A percentile compares a stretch with the other conserved stretches of the same genome.
These are phyloP conservation scores for Glycine tomentella DNA, from an alignment of 306 rosid genomes.

Conservation along the genomic window DNA sequence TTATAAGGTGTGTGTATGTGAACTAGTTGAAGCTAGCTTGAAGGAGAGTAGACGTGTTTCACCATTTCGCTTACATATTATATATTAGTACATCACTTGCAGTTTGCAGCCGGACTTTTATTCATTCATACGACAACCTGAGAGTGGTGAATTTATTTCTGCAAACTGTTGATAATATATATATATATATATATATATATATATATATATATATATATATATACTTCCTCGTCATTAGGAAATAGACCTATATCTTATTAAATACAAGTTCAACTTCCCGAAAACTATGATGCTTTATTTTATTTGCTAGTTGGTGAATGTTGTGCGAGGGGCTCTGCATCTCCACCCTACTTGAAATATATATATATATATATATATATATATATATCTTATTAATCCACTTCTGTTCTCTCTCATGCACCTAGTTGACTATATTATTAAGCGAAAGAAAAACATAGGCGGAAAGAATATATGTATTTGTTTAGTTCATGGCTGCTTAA, in stretches of 20 bases:
- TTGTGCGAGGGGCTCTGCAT: conserved; percentile 47
- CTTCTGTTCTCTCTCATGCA: too few species aligned
- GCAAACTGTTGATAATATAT: conserved; percentile 4
- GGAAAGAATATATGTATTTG: neutral
- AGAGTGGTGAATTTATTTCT: neutral
- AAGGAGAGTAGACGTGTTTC: too few species aligned
- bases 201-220: neutral
- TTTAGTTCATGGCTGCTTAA: neutral
- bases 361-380: too few species aligned
- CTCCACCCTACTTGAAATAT: conserved; percentile 14
- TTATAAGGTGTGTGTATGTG: too few species aligned
- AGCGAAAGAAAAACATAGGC: neutral
- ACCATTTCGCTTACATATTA: too few species aligned
- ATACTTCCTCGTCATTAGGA: neutral
- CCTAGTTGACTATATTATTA: too few species aligned
- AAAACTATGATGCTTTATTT: neutral
- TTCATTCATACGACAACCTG: neutral
- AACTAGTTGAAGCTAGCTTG: too few species aligned
- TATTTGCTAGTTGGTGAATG: conserved; percentile 6
- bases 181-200: neutral
- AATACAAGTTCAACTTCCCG: neutral
- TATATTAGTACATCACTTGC: neutral
- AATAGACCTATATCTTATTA: neutral
- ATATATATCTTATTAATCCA: too few species aligned
- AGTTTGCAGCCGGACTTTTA: neutral